These are phyloP conservation scores for Jacaranda copaia DNA, from an alignment of 257 asterid species.

Conservation along the genomic window DNA sequence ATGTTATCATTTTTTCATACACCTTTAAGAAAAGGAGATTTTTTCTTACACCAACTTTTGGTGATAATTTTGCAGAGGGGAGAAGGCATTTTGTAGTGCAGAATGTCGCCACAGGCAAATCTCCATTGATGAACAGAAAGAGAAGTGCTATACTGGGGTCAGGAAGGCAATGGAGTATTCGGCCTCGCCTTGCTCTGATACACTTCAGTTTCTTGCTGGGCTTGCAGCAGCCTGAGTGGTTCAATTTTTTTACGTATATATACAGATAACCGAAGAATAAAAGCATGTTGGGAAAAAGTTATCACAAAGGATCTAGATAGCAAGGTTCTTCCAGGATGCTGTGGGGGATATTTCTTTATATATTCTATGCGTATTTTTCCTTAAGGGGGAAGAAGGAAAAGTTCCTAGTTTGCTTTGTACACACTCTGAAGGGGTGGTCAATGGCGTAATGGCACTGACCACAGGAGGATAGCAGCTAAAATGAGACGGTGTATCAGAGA, in stretches of 20 bases:
- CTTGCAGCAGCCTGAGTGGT: conserved; percentile 66
- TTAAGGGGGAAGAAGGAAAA: conserved; percentile 6
- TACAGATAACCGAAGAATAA: conserved; percentile 34
- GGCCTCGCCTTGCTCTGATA: conserved; percentile 62
- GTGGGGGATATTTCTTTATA: conserved; percentile 4
- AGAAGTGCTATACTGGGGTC: conserved; percentile 50
- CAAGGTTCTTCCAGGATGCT: background rate
- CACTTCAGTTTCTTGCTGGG: conserved; percentile 58
- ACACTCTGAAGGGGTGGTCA: too few species aligned
- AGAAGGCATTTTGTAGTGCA: conserved; percentile 65
- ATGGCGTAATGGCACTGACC: too few species aligned
- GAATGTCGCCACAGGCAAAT: conserved; percentile 65
- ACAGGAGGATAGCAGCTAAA: too few species aligned
- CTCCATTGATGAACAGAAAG: conserved; percentile 55
- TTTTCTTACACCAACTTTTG: background rate
- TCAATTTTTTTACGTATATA: background rate
- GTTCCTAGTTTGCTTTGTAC: conserved; percentile 17
- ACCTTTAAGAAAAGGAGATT: too few species aligned
- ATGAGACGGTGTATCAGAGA: too few species aligned
- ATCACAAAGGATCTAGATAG: conserved; percentile 7
- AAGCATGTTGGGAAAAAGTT: conserved; percentile 5
- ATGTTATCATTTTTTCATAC: too few species aligned
- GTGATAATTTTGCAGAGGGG: conserved; percentile 55
- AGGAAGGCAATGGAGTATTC: conserved; percentile 54
- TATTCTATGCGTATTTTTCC: background rate